These are phyloP conservation scores for Pneumocystis carinii DNA, from an alignment of 1,139 yeast genomes.

Conservation along the genomic window DNA sequence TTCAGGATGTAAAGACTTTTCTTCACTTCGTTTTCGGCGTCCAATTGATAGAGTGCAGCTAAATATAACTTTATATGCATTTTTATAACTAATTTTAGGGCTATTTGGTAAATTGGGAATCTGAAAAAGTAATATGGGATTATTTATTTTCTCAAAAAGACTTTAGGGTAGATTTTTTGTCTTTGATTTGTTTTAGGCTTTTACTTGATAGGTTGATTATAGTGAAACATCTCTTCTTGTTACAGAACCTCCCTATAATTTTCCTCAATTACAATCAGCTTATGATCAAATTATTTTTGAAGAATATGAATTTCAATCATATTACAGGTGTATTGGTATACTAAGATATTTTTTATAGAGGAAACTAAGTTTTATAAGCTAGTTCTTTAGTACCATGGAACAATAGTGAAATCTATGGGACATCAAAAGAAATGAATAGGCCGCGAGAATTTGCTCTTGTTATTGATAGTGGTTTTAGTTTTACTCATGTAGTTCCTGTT, in stretches of 20 bases:
- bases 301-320: conserved; percentile 67
- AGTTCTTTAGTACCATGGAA: conserved; percentile 57
- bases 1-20: conserved; percentile 49
- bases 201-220: conserved; percentile 1
- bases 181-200: background rate
- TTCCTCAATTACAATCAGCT: conserved; percentile 69
- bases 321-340: conserved; percentile 34
- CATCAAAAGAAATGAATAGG: background rate
- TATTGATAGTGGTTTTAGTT: conserved; percentile 74
- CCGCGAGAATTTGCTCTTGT: conserved; percentile 52
- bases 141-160: conserved; percentile 32
- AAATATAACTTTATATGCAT: background rate
- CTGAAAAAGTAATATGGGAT: conserved; percentile 91
- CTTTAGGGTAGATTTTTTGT: conserved; percentile 1
- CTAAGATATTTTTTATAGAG: background rate
- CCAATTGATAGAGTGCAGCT: conserved; percentile 51
- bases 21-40: conserved; percentile 60
- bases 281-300: conserved; percentile 90
- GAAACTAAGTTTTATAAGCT: conserved; percentile 11
- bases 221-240: conserved; percentile 37
- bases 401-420: conserved; percentile 5
- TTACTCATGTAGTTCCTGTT: conserved; percentile 79
- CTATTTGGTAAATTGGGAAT: conserved; percentile 81
- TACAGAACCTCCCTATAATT: conserved; percentile 68
- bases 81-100: conserved; percentile 29